These are phyloP conservation scores for Xylaria sp. DNA, from an alignment of 2,329 filamentous ascomycete genomes.

Conservation along the genomic window DNA sequence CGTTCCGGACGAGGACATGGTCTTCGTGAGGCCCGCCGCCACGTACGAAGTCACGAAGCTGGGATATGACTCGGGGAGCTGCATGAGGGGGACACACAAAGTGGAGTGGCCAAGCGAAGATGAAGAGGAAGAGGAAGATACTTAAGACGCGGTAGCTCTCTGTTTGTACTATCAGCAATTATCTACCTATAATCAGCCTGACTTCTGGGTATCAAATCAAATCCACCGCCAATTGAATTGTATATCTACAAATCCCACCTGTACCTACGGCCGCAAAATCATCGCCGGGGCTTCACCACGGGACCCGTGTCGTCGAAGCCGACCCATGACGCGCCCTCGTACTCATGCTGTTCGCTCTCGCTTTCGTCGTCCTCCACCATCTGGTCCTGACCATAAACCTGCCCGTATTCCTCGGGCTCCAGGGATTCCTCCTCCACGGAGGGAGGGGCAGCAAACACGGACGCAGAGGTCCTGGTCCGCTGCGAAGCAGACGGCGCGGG, in stretches of 20 bases:
- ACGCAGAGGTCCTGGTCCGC: constrained; percentile 1
- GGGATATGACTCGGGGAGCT: constrained; percentile 35
- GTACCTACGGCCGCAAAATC: too few relatives aligned
- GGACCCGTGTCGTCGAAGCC: constrained; percentile 16
- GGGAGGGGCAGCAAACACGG: neutral
- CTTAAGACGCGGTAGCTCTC: neutral
- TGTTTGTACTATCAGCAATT: constrained; percentile 5
- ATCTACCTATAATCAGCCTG: constrained; percentile 8
- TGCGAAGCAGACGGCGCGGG: constrained; percentile 1
- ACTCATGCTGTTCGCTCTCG: constrained; percentile 19
- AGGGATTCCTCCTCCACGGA: constrained; percentile 4
- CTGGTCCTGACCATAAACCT: constrained; percentile 14
- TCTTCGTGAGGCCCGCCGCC: constrained; percentile 35
- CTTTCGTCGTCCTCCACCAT: constrained; percentile 28
- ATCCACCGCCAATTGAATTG: neutral
- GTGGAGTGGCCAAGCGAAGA: constrained; percentile 31
- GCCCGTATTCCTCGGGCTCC: constrained; percentile 10
- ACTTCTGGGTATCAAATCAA: constrained; percentile 6
- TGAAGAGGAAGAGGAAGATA: constrained; percentile 3
- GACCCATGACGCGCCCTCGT: constrained; percentile 23
- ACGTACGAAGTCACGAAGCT: constrained; percentile 34
- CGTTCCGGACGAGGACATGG: constrained; percentile 33
- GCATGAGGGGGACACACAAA: constrained; percentile 32
- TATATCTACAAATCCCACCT: neutral
- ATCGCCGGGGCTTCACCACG: constrained; percentile 24